These are phyloP conservation scores for Epichloe sp. DNA, from an alignment of 2,329 filamentous ascomycete genomes.

Conservation along the genomic window DNA sequence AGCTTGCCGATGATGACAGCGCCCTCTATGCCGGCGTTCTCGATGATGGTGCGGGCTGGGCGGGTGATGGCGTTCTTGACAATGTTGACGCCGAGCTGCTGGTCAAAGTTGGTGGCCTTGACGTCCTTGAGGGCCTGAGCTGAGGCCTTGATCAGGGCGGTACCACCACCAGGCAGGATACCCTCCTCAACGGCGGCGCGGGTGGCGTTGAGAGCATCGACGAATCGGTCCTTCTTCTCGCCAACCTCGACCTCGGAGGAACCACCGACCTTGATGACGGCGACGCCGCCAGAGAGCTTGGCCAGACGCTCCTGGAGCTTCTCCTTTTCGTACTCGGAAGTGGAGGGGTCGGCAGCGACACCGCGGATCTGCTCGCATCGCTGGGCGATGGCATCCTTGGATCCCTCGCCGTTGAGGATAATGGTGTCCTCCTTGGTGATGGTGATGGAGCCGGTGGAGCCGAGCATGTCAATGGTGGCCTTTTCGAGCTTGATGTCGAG, in stretches of 20 bases:
- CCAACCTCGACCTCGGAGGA: slow-evolving; percentile 96
- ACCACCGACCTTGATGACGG: slow-evolving; percentile 98
- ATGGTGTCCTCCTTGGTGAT: slow-evolving; percentile 99
- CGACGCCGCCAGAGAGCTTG: slow-evolving; percentile 97
- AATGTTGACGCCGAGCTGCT: slow-evolving; percentile 95
- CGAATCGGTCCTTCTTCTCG: slow-evolving; percentile 99
- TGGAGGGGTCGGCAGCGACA: slow-evolving; percentile 84
- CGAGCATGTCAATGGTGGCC: slow-evolving; percentile 88
- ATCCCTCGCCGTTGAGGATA: slow-evolving; percentile 90
- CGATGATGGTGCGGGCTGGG: slow-evolving; percentile 86
- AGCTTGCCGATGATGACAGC: slow-evolving; percentile 97
- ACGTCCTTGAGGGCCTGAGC: slow-evolving; percentile 72
- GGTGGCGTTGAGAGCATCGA: slow-evolving; percentile 95
- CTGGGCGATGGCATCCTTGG: slow-evolving; percentile 85
- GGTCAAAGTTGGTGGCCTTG: slow-evolving; percentile 93
- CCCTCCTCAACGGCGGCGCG: slow-evolving; percentile 97
- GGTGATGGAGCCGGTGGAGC: slow-evolving; percentile 93
- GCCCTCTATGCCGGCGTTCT: slow-evolving; percentile 94
- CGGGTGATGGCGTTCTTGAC: slow-evolving; percentile 97
- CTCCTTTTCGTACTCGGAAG: slow-evolving; percentile 99
- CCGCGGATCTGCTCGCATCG: slow-evolving; percentile 98
- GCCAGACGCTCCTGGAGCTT: slow-evolving; percentile 99
- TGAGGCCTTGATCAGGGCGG: slow-evolving; percentile 92
- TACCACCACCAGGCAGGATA: slow-evolving; percentile 96
- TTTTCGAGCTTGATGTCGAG: slow-evolving; percentile 99